Base-by-base conservation (phyloP, 441 rosid genomes). In the Eutrema salsugineum region DNA sequence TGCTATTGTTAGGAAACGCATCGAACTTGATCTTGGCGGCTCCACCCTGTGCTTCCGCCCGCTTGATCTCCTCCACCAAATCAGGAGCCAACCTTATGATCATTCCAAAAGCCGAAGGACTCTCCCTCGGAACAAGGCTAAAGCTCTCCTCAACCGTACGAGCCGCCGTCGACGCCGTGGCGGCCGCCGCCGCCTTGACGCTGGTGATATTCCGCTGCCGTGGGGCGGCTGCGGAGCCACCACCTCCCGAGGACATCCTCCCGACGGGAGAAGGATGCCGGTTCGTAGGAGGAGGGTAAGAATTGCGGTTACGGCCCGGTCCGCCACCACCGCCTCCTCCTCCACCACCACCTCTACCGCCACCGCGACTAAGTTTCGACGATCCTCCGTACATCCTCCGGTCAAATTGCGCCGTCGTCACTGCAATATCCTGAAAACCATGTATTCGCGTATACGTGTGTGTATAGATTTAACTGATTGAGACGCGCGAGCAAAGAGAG, bases 21-120 rank as follows among this genome's bases (percentile, higher is more conserved):
- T 85, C 98, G 80, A 95, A 95, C 79, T 93, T 93, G 82, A 95
- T 91, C 89, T 82, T 83, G 5, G 98, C 92, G 17, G 84, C 72
- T 60, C 82, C 84, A 17, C 97, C 94, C 71, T 87, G 94, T 19
- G 86, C 87, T 73, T 95, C 98, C 11, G 83, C 79, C 54, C 86
- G 84, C 78, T 82, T 89, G 81, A 95, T 92, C 92, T 95, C 98
- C 35, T 95, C 96, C 57, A 92, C 90, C 84, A 95, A 81, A 66
- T 88, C 99, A 36, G 99, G 99, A 17, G 87, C 83, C 68, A 95
- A 68, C 73, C 89, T 77, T 59, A 95, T 91, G 24, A 89, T 91
- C 98, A 88, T 89, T 11, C 89, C 90, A 51, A 93, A 95, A 44
- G 88, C 90, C 46, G 73, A 77, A 3, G 93, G 84, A 38, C 68